A percentile compares a stretch with the other conserved stretches of the same genome.
These are phyloP conservation scores for Filobasidium wieringae DNA, from an alignment of 768 basidiomycete species.

Conservation along the genomic window DNA sequence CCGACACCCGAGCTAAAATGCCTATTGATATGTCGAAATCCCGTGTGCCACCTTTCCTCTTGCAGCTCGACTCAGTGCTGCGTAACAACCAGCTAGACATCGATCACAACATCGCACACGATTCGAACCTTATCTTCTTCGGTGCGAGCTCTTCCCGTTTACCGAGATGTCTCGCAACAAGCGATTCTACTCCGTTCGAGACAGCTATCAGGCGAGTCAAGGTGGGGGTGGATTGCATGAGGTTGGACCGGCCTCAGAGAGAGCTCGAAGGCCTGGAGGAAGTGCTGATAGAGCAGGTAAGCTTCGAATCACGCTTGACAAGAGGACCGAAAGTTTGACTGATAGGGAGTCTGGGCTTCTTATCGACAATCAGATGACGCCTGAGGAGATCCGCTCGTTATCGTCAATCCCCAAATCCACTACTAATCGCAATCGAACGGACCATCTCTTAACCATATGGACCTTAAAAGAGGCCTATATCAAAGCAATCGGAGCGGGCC, in stretches of 20 bases:
- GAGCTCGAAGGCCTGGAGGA: slow-evolving; percentile 6
- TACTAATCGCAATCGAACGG: background rate
- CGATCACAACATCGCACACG: slow-evolving; percentile 5
- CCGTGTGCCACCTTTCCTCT: too few species aligned
- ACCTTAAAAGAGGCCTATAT: slow-evolving; percentile 86
- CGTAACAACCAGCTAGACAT: too few species aligned
- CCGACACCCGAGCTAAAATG: too few species aligned
- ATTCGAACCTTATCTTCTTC: slow-evolving; percentile 1
- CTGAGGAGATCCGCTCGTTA: too few species aligned
- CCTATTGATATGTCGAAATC: too few species aligned
- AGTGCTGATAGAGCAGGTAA: slow-evolving; percentile 9
- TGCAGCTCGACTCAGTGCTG: background rate
- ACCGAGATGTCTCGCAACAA: too few species aligned
- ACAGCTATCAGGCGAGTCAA: background rate
- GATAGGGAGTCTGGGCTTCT: too few species aligned
- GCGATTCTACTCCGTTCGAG: background rate
- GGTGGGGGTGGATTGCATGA: slow-evolving; percentile 7
- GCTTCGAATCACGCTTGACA: too few species aligned
- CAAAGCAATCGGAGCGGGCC: slow-evolving; percentile 70
- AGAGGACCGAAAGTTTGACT: too few species aligned
- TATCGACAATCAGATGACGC: too few species aligned
- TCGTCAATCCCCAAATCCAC: too few species aligned
- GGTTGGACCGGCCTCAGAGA: background rate
- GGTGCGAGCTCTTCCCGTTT: too few species aligned
- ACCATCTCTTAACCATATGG: slow-evolving; percentile 67